Evolutionary conservation across 345 rosid species (phyloP), one percentile per base, ranked within the genome.

Genomic region (Euphorbia tirucalli): DNA sequence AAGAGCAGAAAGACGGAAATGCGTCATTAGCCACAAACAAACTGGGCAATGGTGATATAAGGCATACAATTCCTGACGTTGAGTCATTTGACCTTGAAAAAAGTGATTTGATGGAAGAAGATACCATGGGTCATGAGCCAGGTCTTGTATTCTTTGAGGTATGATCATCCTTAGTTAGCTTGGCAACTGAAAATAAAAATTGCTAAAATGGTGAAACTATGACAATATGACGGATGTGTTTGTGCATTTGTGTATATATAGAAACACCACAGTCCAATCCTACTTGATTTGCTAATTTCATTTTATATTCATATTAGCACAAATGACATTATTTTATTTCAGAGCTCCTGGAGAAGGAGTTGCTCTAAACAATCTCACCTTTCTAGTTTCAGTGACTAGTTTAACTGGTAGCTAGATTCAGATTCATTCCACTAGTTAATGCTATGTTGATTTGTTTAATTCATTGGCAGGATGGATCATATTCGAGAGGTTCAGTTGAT

Each of bases 61-160:
- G 72, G 55, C 61, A 16, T 39, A 68, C 62, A 68, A 83, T 91
- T 82, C 93, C 96, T 32, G 82, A 78, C 64, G 85, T 84, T 55
- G 87, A 80, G 65, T 88, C 94, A 75, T 87, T 91, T 83, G 68
- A 90, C 80, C 72, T 87, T 73, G 83, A 75, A 75, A 68, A 73
- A 3, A 88, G 94, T 79, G 98, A 93, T 80, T 70, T 90, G 44
- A 89, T 91, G 94, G 98, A 93, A 87, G 96, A 90, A 68, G 96
- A 90, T 79, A 81, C 81, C 37, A 91, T 91, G 93, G 93, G 80
- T 41, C 83, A 87, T 56, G 90, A 91, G 71, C 84, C 89, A 22
- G 97, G 97, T 16, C 89, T 93, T 32, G 84, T 88, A 79, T 91
- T 82, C 87, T 93, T 93, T 14, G 98, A 93, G 96, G 98, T 93